Base-by-base conservation (phyloP, 208 protist species). In the Crithidia fasciculata region DNA sequence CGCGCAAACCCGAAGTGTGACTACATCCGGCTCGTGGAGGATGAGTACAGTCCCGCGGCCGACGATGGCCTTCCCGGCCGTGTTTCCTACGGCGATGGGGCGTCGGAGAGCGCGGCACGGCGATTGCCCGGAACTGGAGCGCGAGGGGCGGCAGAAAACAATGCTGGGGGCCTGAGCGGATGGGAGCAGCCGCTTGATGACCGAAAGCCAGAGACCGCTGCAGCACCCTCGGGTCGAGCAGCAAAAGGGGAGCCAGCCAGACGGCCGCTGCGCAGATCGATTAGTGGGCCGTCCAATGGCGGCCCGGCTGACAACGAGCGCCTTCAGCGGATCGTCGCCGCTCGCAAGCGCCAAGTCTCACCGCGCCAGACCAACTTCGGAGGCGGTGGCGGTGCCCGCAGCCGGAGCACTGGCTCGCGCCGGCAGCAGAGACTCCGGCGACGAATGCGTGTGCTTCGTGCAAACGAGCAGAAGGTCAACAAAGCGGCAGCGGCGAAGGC, bases 391-490 rank as follows among this genome's bases (percentile, higher is more conserved):
- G 72, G 61, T 2, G 62, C 74, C 63, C 47, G 52, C 56, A 71
- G 78, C 18, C 65, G 45, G 36, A 74, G 72, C 44, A 75, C 2
- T 4, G 59, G 67, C 10, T 69, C 52, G 10, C 37, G 69, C 0
- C 72, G 56, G n/a, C 62, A 74, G 47, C 68, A 78, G 50, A 44
- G 73, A 19, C 47, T 65, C n/a, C 82, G 80, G 12, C 79, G 79
- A n/a, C 73, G 76, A 10, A 71, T 74, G 64, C 72, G 80, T 3
- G 67, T 88, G 5, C 49, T 88, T 50, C 80, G 80, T 10, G 71
- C 79, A 16, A 88, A 90, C 52, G 84, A 84, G 66, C 75, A 81
- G 63, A 86, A 80, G 75, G 81, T 56, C 16, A 84, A 56, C 39
- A 80, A 71, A 76, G 72, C 74, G 47, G 75, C 63, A 49, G 81